Evolutionary conservation across 2,329 filamentous ascomycete species (phyloP).

Genomic region (Diaporthe sp.): DNA sequence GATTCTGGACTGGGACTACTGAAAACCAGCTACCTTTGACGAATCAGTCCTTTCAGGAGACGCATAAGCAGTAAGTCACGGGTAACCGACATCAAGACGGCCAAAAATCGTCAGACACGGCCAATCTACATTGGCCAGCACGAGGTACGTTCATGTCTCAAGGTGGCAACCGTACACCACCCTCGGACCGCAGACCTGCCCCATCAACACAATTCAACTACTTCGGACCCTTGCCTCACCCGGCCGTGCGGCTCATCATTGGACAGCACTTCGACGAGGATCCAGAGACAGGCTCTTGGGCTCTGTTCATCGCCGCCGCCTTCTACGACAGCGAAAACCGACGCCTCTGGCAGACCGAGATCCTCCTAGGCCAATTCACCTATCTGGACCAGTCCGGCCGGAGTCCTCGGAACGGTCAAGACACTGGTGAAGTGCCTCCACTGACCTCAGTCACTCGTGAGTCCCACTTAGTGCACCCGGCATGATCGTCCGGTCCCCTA

Average conservation of each 20-base stretch:
- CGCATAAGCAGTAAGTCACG: neutral
- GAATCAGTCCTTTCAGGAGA: accelerated
- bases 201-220: neutral
- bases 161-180: neutral
- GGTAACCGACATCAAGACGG: neutral
- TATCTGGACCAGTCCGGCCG: conserved; percentile 30
- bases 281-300: conserved; percentile 46
- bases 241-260: conserved; percentile 46
- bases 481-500: neutral
- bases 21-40: neutral
- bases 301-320: conserved; percentile 49
- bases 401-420: neutral
- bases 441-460: conserved; percentile 15
- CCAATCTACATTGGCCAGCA: neutral
- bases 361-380: conserved; percentile 46
- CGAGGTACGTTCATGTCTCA: neutral
- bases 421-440: neutral
- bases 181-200: neutral
- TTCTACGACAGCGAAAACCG: conserved; percentile 50
- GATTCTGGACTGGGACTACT: neutral
- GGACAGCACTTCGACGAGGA: conserved; percentile 47
- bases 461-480: neutral
- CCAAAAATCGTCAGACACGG: neutral
- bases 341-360: conserved; percentile 51
- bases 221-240: conserved; percentile 20